These are phyloP conservation scores for Cryptosporidium xiaoi DNA, from an alignment of 169 alveolate species.

Conservation along the genomic window DNA sequence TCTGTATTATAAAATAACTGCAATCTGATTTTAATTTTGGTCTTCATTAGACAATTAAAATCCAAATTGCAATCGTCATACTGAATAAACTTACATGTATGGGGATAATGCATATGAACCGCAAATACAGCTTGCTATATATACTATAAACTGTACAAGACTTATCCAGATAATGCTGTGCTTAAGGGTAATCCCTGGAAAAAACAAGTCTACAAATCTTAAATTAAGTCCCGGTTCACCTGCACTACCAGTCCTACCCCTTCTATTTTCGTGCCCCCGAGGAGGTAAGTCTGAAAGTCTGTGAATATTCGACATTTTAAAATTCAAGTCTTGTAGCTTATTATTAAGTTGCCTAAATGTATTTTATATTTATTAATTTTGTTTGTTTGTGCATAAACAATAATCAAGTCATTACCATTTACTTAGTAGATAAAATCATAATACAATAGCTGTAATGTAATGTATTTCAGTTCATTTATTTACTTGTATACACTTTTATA, in stretches of 20 bases:
- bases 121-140: constrained; percentile 43
- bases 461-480: no score
- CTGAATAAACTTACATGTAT: constrained; percentile 51
- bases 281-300: constrained; percentile 65
- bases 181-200: constrained; percentile 67
- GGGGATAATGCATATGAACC: constrained; percentile 72
- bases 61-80: background rate
- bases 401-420: background rate
- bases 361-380: no score
- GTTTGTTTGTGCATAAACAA: no score
- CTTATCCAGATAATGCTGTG: constrained; percentile 71
- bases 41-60: background rate
- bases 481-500: no score
- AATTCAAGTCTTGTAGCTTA: background rate
- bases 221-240: constrained; percentile 36
- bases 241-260: background rate
- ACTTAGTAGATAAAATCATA: background rate
- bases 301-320: constrained; percentile 65
- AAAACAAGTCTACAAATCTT: constrained; percentile 60
- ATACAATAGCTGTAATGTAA: no score
- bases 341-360: background rate
- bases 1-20: background rate
- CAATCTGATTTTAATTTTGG: background rate
- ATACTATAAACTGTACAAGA: constrained; percentile 44
- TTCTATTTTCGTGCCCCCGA: constrained; percentile 9